phyloP scores from a whole-genome alignment of 805 yeast species.

The Kodamaea jinghongensis region DNA sequence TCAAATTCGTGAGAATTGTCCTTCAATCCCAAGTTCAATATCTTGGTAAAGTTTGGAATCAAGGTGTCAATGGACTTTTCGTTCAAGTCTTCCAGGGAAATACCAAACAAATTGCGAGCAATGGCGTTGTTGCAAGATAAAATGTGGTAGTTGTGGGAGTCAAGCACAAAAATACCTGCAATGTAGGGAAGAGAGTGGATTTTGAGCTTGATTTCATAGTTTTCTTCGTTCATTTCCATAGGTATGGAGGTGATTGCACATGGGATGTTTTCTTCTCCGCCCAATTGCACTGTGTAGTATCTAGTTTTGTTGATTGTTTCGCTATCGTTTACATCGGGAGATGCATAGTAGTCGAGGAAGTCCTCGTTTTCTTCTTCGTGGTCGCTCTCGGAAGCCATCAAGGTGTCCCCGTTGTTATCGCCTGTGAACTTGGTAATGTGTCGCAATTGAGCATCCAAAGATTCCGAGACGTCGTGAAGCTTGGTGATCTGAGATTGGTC shows the following conservation, averaged over 20 bases:
- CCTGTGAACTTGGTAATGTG: background rate
- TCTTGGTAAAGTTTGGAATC: constrained; percentile 59
- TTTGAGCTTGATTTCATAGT: constrained; percentile 50
- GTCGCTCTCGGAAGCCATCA: constrained; percentile 1
- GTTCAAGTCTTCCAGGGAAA: constrained; percentile 44
- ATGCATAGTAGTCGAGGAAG: constrained; percentile 14
- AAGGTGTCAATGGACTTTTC: constrained; percentile 50
- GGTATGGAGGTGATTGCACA: constrained; percentile 71
- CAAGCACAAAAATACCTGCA: constrained; percentile 78
- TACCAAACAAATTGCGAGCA: constrained; percentile 75
- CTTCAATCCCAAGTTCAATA: constrained; percentile 41
- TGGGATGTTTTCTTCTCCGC: constrained; percentile 51
- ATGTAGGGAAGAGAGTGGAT: constrained; percentile 80
- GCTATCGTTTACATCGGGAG: constrained; percentile 25
- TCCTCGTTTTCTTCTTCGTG: constrained; percentile 14
- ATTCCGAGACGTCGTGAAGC: constrained; percentile 24
- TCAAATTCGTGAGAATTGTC: constrained; percentile 20
- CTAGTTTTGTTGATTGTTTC: constrained; percentile 51
- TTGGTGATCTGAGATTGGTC: constrained; percentile 15
- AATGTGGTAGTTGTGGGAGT: constrained; percentile 47
- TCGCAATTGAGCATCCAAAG: constrained; percentile 24
- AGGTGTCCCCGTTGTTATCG: constrained; percentile 4
- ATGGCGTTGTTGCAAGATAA: constrained; percentile 79
- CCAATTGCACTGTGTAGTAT: constrained; percentile 56
- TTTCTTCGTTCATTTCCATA: constrained; percentile 45